Base-by-base conservation (phyloP, 1,284 basidiomycete species). In the Peniophora sp. region DNA sequence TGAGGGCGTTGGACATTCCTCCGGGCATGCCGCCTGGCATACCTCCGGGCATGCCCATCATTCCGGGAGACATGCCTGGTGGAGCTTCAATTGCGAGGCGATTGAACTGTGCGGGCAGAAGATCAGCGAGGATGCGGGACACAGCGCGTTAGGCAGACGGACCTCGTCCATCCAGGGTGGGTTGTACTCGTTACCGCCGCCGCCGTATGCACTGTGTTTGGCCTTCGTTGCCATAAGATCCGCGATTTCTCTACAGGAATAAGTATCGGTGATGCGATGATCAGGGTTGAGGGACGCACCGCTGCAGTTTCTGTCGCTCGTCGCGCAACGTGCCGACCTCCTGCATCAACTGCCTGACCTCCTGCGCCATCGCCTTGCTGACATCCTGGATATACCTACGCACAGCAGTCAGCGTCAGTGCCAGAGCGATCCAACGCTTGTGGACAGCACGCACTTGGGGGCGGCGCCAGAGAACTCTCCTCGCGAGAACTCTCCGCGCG, bases 241-340 rank as follows among this genome's bases (percentile, higher is more conserved):
- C 20, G 85, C 78, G 53, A 88, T 85, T 64, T 88, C 85, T 55
- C 84, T 87, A 60, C 25, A 41, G 53, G 51, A 27, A n/a, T 23
- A 22, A 3, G 32, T n/a, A n/a, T n/a, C n/a, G n/a, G n/a, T n/a
- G n/a, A n/a, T n/a, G 16, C 35, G n/a, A n/a, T n/a, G n/a, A n/a
- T n/a, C n/a, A n/a, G n/a, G n/a, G n/a, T n/a, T n/a, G n/a, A n/a
- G 44, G 20, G 45, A 74, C 83, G 56, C 58, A 87, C 83, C 77
- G 82, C 61, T 87, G 84, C 47, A 88, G 68, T 48, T 78, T 75
- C 34, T 83, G 67, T 45, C 85, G 74, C 63, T 89, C 85, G 59
- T 88, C 86, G 54, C 85, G 72, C 45, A 88, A 72, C 62, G 87
- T 83, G 19, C 86, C 85, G 12, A 89, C 85, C 60, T 88, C 85